phyloP scores from a whole-genome alignment of 345 rosid genomes.

The Arabis hirsuta region DNA sequence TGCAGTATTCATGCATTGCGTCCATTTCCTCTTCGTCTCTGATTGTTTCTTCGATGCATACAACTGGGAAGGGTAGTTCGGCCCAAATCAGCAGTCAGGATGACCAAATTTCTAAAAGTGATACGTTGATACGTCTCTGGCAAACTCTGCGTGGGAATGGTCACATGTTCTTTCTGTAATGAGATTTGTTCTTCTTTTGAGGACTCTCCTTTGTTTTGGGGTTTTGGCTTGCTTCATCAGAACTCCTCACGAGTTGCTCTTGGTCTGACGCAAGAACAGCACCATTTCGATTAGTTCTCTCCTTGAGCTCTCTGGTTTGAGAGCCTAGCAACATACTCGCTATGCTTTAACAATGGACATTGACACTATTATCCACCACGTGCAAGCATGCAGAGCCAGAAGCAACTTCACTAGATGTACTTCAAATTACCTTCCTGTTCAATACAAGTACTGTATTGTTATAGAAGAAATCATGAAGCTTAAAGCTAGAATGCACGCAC shows the following conservation, averaged over 20 bases:
- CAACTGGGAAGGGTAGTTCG: slow-evolving; percentile 74
- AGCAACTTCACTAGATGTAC: slow-evolving; percentile 49
- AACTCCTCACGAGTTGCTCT: slow-evolving; percentile 20
- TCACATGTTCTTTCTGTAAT: slow-evolving; percentile 28
- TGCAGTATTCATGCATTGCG: slow-evolving; percentile 30
- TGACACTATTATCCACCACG: slow-evolving; percentile 37
- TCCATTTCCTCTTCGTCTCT: slow-evolving; percentile 38
- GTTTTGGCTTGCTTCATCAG: slow-evolving; percentile 31
- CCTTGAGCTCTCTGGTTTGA: slow-evolving; percentile 42
- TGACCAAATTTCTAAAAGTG: slow-evolving; percentile 2
- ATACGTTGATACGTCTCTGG: slow-evolving; percentile 41
- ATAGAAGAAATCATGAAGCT: slow-evolving; percentile 11
- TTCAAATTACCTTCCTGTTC: slow-evolving; percentile 86
- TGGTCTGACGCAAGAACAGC: slow-evolving; percentile 50
- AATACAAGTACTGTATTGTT: slow-evolving; percentile 12
- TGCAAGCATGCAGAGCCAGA: slow-evolving; percentile 31
- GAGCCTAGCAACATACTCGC: slow-evolving; percentile 36
- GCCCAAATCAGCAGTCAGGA: slow-evolving; percentile 27
- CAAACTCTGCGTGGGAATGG: slow-evolving; percentile 38
- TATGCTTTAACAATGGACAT: slow-evolving; percentile 28
- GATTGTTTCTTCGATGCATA: slow-evolving; percentile 53
- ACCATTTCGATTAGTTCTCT: slow-evolving; percentile 52
- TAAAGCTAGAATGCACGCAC: too few relatives aligned
- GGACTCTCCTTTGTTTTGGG: slow-evolving; percentile 42
- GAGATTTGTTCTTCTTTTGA: slow-evolving; percentile 28